Evolutionary conservation across 2,329 filamentous ascomycete species (phyloP).

Genomic region (Fusarium chaquense): DNA sequence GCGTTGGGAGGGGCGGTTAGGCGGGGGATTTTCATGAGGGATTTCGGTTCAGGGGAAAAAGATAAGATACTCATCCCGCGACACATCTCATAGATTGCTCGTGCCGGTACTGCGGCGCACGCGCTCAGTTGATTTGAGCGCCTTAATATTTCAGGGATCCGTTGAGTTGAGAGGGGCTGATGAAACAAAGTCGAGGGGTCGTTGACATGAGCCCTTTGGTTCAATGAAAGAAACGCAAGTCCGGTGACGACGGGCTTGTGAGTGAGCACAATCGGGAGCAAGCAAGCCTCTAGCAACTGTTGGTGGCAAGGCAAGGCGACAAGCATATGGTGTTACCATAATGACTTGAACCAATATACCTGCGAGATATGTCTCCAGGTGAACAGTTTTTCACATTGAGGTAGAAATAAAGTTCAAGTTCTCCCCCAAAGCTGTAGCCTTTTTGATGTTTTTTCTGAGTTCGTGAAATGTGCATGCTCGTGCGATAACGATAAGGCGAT

Average conservation of each 20-base stretch:
- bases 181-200: conserved; percentile 27
- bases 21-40: conserved; percentile 49
- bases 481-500: conserved; percentile 2
- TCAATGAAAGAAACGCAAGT: conserved; percentile 21
- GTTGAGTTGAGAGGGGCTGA: conserved; percentile 37
- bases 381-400: conserved; percentile 25
- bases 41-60: conserved; percentile 51
- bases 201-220: conserved; percentile 15
- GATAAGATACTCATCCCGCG: conserved; percentile 55
- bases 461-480: not conserved
- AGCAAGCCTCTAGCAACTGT: not conserved
- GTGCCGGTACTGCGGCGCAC: conserved; percentile 45
- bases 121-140: conserved; percentile 44
- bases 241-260: conserved; percentile 12
- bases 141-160: conserved; percentile 50
- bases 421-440: conserved; percentile 11
- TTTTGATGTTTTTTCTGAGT: conserved; percentile 17
- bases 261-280: conserved; percentile 23
- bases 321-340: conserved; percentile 1
- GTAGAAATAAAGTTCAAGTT: conserved; percentile 39
- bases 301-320: not conserved
- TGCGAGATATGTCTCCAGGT: conserved; percentile 14
- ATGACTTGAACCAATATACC: conserved; percentile 10
- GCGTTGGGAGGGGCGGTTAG: conserved; percentile 61
- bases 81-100: conserved; percentile 57